Conservation (phyloP, 2,329 filamentous ascomycete genomes). For the Colletotrichum melonis region DNA sequence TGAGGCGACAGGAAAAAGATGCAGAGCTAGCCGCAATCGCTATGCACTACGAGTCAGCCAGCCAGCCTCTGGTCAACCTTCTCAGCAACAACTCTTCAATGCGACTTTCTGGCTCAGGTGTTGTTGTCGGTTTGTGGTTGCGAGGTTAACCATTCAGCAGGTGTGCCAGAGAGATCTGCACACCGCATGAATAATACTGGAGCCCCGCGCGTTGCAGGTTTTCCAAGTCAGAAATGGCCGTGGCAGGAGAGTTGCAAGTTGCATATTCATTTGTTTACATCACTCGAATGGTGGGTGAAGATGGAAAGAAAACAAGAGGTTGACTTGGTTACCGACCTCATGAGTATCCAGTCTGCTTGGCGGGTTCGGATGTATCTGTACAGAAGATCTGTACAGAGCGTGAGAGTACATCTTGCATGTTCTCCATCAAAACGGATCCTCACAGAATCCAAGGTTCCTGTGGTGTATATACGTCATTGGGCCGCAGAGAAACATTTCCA, state of each 20-base stretch:
- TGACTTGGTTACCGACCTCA: background rate
- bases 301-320: background rate
- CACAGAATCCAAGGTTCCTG: background rate
- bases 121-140: background rate
- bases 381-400: background rate
- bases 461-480: background rate
- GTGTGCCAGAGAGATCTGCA: background rate
- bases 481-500: slow-evolving; percentile 3
- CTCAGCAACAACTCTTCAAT: background rate
- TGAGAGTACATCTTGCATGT: background rate
- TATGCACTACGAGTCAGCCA: background rate
- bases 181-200: background rate
- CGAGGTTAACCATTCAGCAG: background rate
- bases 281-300: background rate
- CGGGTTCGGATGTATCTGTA: background rate
- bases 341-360: background rate
- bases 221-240: background rate
- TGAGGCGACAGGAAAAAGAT: background rate
- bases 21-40: background rate
- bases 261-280: background rate
- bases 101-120: background rate
- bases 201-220: background rate
- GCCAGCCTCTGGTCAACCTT: background rate
- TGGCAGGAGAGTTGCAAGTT: background rate
- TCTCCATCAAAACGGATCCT: background rate